Percentiles rank a stretch among this genome's conserved stretches.
Evolutionary conservation across 768 basidiomycete species (phyloP).

Genomic region (Calocybe gangraenosa): DNA sequence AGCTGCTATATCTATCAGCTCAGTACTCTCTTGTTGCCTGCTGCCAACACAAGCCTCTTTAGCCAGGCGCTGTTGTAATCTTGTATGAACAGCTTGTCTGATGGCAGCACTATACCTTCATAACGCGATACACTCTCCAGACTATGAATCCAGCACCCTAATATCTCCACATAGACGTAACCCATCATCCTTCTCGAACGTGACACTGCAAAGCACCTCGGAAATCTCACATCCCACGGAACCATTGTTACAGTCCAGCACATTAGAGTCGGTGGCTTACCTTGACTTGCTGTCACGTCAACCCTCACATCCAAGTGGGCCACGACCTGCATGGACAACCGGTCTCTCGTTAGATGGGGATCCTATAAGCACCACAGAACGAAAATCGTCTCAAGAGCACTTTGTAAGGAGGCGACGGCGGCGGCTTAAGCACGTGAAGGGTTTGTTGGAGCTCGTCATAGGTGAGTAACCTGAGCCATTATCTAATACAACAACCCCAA

Average conservation of each 20-base stretch:
- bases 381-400: conserved; percentile 22
- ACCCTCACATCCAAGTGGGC: conserved; percentile 22
- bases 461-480: conserved; percentile 26
- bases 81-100: conserved; percentile 18
- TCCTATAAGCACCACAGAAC: conserved; percentile 23
- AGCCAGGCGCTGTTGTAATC: conserved; percentile 12
- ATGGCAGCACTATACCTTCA: conserved; percentile 65
- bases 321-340: conserved; percentile 22
- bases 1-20: conserved; percentile 1
- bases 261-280: conserved; percentile 26
- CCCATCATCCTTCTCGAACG: conserved; percentile 32
- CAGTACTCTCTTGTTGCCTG: too few species aligned
- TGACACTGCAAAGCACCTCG: conserved; percentile 33
- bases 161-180: conserved; percentile 40
- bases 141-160: conserved; percentile 24
- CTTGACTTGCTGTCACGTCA: conserved; percentile 30
- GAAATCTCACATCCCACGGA: conserved; percentile 39
- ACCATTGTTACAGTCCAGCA: conserved; percentile 32
- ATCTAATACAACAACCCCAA: background rate
- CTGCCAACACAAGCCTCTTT: too few species aligned
- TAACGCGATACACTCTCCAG: conserved; percentile 44
- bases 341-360: conserved; percentile 25
- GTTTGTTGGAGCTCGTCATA: conserved; percentile 29
- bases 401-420: conserved; percentile 22
- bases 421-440: conserved; percentile 24